A percentile compares a stretch with the other conserved stretches of the same genome.
Conservation (phyloP, 768 basidiomycete genomes). For the Amanita jacksonii region DNA sequence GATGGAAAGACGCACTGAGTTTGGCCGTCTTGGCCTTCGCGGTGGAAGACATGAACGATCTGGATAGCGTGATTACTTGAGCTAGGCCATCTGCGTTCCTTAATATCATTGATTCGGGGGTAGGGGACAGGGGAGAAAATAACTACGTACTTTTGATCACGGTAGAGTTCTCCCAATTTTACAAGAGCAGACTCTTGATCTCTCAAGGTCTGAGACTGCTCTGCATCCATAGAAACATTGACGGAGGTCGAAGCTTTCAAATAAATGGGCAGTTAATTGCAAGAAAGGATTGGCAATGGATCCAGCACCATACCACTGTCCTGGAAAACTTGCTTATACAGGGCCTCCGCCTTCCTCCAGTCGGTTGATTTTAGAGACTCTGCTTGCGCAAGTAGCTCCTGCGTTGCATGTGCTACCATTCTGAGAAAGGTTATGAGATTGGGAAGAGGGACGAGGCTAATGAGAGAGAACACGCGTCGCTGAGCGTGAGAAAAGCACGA, state of each 20-base stretch:
- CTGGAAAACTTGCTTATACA: conserved; percentile 65
- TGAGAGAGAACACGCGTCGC: conserved; percentile 27
- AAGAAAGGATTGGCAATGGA: not conserved
- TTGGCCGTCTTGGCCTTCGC: conserved; percentile 98
- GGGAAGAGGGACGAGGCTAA: no score
- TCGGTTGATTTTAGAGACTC: conserved; percentile 32
- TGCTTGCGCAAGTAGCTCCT: conserved; percentile 50
- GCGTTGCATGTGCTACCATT: conserved; percentile 21
- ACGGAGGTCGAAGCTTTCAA: not conserved
- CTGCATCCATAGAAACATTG: conserved; percentile 24
- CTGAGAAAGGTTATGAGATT: no score
- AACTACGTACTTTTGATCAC: conserved; percentile 65
- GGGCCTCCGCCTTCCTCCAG: conserved; percentile 53
- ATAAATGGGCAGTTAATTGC: not conserved
- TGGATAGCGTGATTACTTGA: conserved; percentile 73
- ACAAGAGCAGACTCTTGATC: conserved; percentile 83
- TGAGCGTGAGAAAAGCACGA: conserved; percentile 18
- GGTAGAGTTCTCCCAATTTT: conserved; percentile 79
- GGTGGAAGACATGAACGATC: conserved; percentile 85
- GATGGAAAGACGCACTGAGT: conserved; percentile 52
- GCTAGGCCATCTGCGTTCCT: conserved; percentile 84
- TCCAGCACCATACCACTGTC: conserved; percentile 23
- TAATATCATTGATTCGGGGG: conserved; percentile 5
- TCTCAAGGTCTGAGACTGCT: conserved; percentile 49
- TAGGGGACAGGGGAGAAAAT: not conserved